phyloP scores from a whole-genome alignment of 108 stramenopile species.

The Ochromonas danica region DNA sequence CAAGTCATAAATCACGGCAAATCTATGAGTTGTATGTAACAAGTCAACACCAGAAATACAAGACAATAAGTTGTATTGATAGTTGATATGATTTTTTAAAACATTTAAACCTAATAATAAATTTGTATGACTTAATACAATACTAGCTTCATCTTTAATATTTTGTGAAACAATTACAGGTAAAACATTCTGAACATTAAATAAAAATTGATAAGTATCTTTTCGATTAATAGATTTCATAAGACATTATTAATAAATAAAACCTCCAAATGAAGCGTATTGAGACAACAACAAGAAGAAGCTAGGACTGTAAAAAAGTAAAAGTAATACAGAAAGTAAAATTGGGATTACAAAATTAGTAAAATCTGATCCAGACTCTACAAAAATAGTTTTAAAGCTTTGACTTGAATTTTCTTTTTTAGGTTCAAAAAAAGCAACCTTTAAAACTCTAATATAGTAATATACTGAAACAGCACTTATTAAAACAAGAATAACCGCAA shows the following conservation, averaged over 20 bases:
- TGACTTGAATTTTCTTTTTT: conserved; percentile 20
- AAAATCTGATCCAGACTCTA: conserved; percentile 16
- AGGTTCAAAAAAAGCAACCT: conserved; percentile 39
- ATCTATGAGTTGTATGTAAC: conserved; percentile 18
- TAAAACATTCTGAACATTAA: conserved; percentile 19
- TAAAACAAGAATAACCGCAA: conserved; percentile 33
- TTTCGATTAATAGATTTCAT: conserved; percentile 17
- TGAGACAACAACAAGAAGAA: conserved; percentile 16
- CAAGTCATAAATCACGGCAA: conserved; percentile 22
- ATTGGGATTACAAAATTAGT: conserved; percentile 17
- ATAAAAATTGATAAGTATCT: conserved; percentile 21
- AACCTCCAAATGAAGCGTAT: conserved; percentile 15
- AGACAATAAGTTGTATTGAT: conserved; percentile 28
- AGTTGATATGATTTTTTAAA: conserved; percentile 33
- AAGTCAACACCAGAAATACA: conserved; percentile 33
- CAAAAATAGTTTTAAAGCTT: conserved; percentile 17
- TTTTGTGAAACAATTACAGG: background rate
- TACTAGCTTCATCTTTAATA: conserved; percentile 19
- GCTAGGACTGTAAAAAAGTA: conserved; percentile 16
- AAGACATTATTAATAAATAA: conserved; percentile 18
- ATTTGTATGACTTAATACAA: conserved; percentile 2
- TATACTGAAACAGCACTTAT: conserved; percentile 37
- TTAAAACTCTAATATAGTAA: conserved; percentile 41
- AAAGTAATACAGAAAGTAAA: conserved; percentile 17
- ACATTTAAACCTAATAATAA: conserved; percentile 23